Percentiles rank a stretch among this genome's conserved stretches.
Evolutionary conservation across 2,329 filamentous ascomycete genomes (phyloP).

Genomic region (Ceratocystis diversiconidia): DNA sequence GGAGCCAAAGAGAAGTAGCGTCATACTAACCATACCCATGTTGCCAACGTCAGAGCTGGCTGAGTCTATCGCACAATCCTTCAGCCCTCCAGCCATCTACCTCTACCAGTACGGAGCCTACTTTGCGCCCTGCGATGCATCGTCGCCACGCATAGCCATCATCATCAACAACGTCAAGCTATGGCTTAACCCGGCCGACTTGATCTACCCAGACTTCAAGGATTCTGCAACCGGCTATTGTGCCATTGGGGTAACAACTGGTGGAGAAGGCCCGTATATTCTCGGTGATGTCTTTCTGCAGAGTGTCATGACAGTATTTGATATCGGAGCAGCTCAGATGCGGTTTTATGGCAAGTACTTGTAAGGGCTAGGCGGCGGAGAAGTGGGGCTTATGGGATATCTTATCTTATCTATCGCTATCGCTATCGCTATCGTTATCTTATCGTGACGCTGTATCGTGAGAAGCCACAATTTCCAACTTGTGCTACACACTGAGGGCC

Average conservation of each 20-base stretch:
- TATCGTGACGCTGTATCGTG: background rate
- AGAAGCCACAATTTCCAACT: background rate
- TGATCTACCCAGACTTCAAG: conserved; percentile 32
- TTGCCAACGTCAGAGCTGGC: conserved; percentile 28
- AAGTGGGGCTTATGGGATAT: background rate
- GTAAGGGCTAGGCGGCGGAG: background rate
- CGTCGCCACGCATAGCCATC: conserved; percentile 33
- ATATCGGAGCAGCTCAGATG: conserved; percentile 34
- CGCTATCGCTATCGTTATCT: background rate
- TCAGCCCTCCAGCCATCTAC: conserved; percentile 34
- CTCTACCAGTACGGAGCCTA: conserved; percentile 34
- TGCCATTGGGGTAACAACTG: conserved; percentile 33
- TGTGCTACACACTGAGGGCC: no score
- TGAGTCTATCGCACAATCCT: conserved; percentile 33
- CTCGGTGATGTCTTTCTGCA: conserved; percentile 38
- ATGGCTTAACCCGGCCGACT: conserved; percentile 34
- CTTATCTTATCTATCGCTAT: background rate
- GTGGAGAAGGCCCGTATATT: conserved; percentile 34
- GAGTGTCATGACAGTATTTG: conserved; percentile 36
- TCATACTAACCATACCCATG: conserved; percentile 4
- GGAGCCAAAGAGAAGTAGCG: background rate
- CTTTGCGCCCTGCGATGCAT: conserved; percentile 35
- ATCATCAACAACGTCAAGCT: conserved; percentile 32
- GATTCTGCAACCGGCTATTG: conserved; percentile 35
- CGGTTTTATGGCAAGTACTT: conserved; percentile 27